Evolutionary conservation across 306 rosid genomes (phyloP).

Genomic region (Begonia peltatifolia): DNA sequence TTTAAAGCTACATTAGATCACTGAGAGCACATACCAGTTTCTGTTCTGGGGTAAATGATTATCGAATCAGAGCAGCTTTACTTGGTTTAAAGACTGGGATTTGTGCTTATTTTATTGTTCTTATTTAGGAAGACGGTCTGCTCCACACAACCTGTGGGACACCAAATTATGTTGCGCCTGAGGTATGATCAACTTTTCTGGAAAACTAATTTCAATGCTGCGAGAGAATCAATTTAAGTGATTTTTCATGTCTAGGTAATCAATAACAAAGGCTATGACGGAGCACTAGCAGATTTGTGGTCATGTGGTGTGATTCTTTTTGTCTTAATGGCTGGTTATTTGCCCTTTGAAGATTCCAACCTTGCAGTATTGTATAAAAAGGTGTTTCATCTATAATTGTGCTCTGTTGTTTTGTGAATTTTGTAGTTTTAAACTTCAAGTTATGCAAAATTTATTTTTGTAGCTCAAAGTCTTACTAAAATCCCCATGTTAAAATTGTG

Average conservation of each 20-base stretch:
- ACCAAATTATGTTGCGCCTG: slow-evolving; percentile 97
- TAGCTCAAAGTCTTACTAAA: too few relatives aligned
- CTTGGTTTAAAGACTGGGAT: slow-evolving; percentile 2
- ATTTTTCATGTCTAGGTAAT: slow-evolving; percentile 3
- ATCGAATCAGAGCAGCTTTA: too few relatives aligned
- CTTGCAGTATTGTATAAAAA: slow-evolving; percentile 84
- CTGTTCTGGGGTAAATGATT: too few relatives aligned
- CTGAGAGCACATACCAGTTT: too few relatives aligned
- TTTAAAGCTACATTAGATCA: background rate
- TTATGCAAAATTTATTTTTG: too few relatives aligned
- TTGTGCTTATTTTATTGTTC: background rate
- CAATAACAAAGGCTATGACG: slow-evolving; percentile 72
- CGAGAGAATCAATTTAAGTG: too few relatives aligned
- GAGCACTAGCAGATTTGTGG: slow-evolving; percentile 87
- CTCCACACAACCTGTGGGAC: slow-evolving; percentile 99
- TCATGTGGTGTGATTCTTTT: slow-evolving; percentile 88
- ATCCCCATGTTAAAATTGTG: too few relatives aligned
- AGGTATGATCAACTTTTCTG: slow-evolving; percentile 20
- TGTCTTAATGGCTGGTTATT: slow-evolving; percentile 59
- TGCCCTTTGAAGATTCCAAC: slow-evolving; percentile 89
- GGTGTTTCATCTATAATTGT: slow-evolving; percentile 21
- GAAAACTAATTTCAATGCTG: too few relatives aligned
- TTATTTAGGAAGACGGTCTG: slow-evolving; percentile 67
- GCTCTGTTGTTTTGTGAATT: too few relatives aligned
- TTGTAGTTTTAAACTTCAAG: too few relatives aligned